Evolutionary conservation across 192 early-diverging fungal genomes (phyloP), one percentile per base, ranked within the genome.

Genomic region (Umbelopsis sp.): DNA sequence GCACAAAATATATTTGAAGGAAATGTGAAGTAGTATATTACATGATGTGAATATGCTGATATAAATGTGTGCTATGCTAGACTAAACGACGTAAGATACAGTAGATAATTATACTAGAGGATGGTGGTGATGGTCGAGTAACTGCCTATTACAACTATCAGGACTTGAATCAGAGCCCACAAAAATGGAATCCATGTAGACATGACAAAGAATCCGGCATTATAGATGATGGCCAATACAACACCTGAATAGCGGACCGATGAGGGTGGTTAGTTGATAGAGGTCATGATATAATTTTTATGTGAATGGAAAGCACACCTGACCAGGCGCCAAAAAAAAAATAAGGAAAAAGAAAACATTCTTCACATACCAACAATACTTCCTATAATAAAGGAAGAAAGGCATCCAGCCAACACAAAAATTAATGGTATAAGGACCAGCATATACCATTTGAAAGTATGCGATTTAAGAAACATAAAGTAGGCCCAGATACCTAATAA

Each of bases 151-250:
- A 91, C 70, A n/a, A 86, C 80, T 20, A 90, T 70, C 20, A 91
- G 75, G 0, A 89, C 82, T 72, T 90, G 88, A 32, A 90, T 85
- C 50, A 91, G 69, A 8, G 83, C 88, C 89, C 90, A 91, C 21
- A 90, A 76, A 56, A 89, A 86, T 16, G 90, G 90, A 26, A 89
- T 82, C 90, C 90, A 91, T 10, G 86, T 86, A n/a, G 89, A 88
- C 88, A 91, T 89, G 34, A 80, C 78, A 77, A 90, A 90, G 25
- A 76, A 77, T 7, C 90, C 90, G 22, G 88, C 79, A 53, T 83
- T 85, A 72, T 91, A 91, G 0, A 90, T 77, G 25, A 81, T 79
- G 9, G 83, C 81, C 21, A 91, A 77, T 2, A 86, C 81, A 21
- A 85, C 68, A 9, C 90, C 90, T 91, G 71, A 4, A 17, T 26